phyloP scores from a whole-genome alignment of 352 stramenopile genomes.

The Detonula confervacea region DNA sequence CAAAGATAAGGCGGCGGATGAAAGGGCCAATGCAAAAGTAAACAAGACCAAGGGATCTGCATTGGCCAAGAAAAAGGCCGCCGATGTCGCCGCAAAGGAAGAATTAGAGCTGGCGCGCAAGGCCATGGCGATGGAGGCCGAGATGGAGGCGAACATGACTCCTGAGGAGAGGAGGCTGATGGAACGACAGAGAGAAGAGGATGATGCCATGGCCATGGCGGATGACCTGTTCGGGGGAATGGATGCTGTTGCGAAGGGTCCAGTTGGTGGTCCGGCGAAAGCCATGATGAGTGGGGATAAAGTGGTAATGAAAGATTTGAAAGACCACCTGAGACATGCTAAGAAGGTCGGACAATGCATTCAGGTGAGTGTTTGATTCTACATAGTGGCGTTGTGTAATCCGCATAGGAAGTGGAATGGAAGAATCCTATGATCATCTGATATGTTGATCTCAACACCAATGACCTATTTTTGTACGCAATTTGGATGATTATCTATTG shows the following conservation, averaged over 20 bases:
- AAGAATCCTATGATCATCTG: too few species aligned
- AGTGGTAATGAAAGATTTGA: conserved; percentile 82
- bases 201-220: conserved; percentile 74
- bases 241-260: conserved; percentile 31
- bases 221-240: conserved; percentile 84
- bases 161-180: conserved; percentile 67
- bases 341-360: conserved; percentile 74
- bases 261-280: neutral
- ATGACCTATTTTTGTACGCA: neutral
- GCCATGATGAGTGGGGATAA: conserved; percentile 65
- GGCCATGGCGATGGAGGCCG: conserved; percentile 81
- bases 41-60: conserved; percentile 83
- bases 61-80: conserved; percentile 76
- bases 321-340: conserved; percentile 86
- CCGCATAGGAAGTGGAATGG: neutral
- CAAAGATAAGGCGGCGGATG: conserved; percentile 74
- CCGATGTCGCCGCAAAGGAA: conserved; percentile 62
- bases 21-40: conserved; percentile 44
- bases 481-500: too few species aligned
- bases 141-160: conserved; percentile 84
- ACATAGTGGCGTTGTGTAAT: too few species aligned
- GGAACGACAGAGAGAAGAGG: conserved; percentile 69
- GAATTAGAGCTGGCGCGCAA: conserved; percentile 81
- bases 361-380: conserved; percentile 59
- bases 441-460: too few species aligned